These are phyloP conservation scores for Tetrahymena malaccensis DNA, from an alignment of 73 alveolate genomes.

Conservation along the genomic window DNA sequence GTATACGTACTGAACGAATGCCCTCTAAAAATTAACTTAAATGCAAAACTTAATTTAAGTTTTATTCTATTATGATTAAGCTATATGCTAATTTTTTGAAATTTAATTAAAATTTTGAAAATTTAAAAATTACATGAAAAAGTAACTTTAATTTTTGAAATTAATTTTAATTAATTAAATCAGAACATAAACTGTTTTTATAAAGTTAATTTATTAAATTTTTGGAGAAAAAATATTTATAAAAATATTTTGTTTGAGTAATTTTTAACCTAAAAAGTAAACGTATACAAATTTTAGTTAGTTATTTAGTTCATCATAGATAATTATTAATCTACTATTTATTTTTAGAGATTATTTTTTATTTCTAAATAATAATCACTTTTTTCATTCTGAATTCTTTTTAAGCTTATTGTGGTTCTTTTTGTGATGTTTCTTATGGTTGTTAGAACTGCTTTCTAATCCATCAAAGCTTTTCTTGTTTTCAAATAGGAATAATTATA, in stretches of 20 bases:
- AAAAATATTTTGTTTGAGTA: neutral
- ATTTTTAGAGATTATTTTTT: neutral
- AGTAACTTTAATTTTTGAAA: no score
- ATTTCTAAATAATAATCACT: neutral
- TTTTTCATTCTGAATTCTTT: neutral
- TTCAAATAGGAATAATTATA: neutral
- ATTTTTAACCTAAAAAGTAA: neutral
- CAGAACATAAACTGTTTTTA: no score
- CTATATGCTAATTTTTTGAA: neutral
- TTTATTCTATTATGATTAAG: no score
- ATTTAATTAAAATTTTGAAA: no score
- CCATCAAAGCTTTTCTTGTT: neutral
- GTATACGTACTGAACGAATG: neutral
- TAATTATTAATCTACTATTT: no score
- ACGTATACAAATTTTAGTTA: neutral
- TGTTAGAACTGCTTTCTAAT: neutral
- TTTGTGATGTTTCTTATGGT: neutral
- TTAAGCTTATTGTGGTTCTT: neutral
- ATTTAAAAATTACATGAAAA: no score
- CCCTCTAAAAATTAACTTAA: neutral
- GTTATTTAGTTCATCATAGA: neutral
- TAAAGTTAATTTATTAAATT: no score
- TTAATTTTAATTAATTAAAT: no score
- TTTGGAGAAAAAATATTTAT: no score
- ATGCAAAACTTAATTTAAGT: no score